Evolutionary conservation across 495 filamentous ascomycete species (phyloP).

Genomic region (Hyphodiscus hymeniophilus): DNA sequence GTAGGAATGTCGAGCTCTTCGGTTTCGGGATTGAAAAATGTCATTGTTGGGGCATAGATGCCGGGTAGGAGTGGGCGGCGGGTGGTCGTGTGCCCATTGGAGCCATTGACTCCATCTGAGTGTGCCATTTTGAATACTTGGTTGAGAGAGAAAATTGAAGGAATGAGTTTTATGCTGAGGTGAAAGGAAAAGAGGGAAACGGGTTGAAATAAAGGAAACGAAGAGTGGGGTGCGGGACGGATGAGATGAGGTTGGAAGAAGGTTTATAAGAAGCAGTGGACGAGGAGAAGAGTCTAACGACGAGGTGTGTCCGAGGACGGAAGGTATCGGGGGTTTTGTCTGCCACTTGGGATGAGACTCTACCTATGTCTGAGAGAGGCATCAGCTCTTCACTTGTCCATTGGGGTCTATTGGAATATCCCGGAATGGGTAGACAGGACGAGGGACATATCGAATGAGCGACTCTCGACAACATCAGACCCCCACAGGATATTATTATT

Average conservation of each 20-base stretch:
- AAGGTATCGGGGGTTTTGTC: conserved; percentile 3
- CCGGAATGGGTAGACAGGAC: background rate
- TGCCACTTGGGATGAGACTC: conserved; percentile 1
- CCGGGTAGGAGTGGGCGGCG: conserved; percentile 67
- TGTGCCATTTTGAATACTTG: conserved; percentile 23
- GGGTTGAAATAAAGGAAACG: background rate
- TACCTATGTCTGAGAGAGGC: conserved; percentile 14
- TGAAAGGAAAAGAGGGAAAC: background rate
- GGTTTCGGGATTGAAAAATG: conserved; percentile 74
- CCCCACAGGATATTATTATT: too few relatives aligned
- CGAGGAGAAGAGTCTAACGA: conserved; percentile 2
- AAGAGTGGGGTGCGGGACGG: background rate
- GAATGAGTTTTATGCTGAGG: background rate
- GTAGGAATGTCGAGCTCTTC: conserved; percentile 76
- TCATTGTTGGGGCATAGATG: conserved; percentile 86
- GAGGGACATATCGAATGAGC: conserved; percentile 3
- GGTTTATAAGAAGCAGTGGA: background rate
- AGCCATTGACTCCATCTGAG: conserved; percentile 24
- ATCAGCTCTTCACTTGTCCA: background rate
- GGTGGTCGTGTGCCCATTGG: conserved; percentile 31
- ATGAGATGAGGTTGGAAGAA: background rate
- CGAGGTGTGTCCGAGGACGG: conserved; percentile 13
- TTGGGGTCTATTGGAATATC: background rate
- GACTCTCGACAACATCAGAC: background rate
- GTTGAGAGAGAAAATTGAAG: background rate